Percentiles rank a stretch among this genome's conserved stretches.
phyloP scores from a whole-genome alignment of 176 grass and related monocot genomes.

The Otatea glauca region DNA sequence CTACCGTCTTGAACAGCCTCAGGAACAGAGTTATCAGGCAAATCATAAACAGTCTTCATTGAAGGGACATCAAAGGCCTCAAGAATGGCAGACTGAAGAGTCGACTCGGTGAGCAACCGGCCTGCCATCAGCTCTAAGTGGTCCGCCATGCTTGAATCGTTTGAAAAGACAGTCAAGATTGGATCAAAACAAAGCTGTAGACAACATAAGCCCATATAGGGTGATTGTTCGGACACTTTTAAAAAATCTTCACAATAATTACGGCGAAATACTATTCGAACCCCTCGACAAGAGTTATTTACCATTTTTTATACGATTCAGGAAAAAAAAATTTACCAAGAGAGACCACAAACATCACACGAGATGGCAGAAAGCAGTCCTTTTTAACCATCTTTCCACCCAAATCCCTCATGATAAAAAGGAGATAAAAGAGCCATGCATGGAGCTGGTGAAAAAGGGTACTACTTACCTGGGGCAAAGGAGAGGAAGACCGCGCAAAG shows the following conservation, averaged over 20 bases:
- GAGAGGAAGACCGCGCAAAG: neutral
- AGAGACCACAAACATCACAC: constrained; percentile 27
- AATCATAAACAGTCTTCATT: neutral
- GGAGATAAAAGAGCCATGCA: constrained; percentile 16
- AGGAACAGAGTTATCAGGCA: constrained; percentile 19
- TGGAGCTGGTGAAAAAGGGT: constrained; percentile 29
- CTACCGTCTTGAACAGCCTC: constrained; percentile 24
- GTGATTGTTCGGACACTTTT: neutral
- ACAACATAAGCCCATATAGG: neutral
- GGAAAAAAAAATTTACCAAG: neutral
- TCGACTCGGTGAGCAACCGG: constrained; percentile 71
- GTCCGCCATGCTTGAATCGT: constrained; percentile 58
- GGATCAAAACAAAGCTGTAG: neutral
- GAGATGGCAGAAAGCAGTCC: neutral
- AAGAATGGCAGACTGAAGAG: constrained; percentile 57
- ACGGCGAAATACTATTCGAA: neutral
- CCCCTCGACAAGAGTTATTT: neutral
- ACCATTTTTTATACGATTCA: neutral
- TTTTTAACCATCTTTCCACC: constrained; percentile 25
- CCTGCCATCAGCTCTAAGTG: constrained; percentile 78
- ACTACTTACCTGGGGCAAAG: constrained; percentile 25
- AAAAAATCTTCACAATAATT: constrained; percentile 18
- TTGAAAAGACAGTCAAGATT: neutral
- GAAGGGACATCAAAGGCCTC: constrained; percentile 20
- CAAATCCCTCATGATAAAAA: neutral